Evolutionary conservation across 2,329 filamentous ascomycete species (phyloP).

Genomic region (Fusarium papillatum): DNA sequence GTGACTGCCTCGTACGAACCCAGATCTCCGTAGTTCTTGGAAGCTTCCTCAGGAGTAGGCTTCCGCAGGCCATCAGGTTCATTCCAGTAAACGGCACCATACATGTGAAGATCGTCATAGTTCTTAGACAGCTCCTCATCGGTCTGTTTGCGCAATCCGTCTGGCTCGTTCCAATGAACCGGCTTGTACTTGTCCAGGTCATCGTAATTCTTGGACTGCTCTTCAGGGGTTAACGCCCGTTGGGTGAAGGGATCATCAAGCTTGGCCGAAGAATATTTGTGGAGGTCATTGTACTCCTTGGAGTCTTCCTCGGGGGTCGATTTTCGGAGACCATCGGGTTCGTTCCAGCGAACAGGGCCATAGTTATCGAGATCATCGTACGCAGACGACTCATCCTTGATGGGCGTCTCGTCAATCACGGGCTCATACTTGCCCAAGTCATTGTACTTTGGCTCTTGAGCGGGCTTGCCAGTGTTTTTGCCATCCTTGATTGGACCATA

Average conservation of each 20-base stretch:
- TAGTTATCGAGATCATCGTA: slow-evolving; percentile 56
- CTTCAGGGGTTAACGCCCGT: slow-evolving; percentile 46
- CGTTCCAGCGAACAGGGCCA: slow-evolving; percentile 50
- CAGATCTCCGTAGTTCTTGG: slow-evolving; percentile 57
- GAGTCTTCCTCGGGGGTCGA: slow-evolving; percentile 43
- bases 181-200: slow-evolving; percentile 56
- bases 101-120: slow-evolving; percentile 53
- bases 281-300: slow-evolving; percentile 54
- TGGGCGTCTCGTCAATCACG: slow-evolving; percentile 43
- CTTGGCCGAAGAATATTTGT: slow-evolving; percentile 48
- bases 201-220: slow-evolving; percentile 53
- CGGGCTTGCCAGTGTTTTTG: slow-evolving; percentile 30
- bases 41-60: slow-evolving; percentile 48
- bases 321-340: slow-evolving; percentile 41
- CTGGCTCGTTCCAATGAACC: slow-evolving; percentile 51
- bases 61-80: slow-evolving; percentile 49
- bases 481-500: slow-evolving; percentile 52
- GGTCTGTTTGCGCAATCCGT: slow-evolving; percentile 46
- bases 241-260: slow-evolving; percentile 46
- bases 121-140: slow-evolving; percentile 51
- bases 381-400: slow-evolving; percentile 41
- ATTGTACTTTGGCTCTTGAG: slow-evolving; percentile 42
- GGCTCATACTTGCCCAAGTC: slow-evolving; percentile 54
- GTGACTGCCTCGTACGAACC: slow-evolving; percentile 52
- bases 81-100: slow-evolving; percentile 47